Conservation (phyloP, 805 yeast genomes). For the Torulaspora indica region DNA sequence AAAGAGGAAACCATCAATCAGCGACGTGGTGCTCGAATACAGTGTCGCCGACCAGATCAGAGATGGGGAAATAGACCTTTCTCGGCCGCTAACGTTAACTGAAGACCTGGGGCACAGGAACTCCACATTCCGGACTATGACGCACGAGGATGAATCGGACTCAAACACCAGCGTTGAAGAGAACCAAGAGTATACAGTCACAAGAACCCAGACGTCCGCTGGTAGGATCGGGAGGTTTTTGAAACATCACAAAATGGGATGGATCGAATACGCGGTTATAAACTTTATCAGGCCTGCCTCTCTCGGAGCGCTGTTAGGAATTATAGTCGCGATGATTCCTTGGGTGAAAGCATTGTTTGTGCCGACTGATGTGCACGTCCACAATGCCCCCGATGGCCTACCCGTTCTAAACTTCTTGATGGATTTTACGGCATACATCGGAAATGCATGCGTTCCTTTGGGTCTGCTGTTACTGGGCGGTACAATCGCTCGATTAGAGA, state of each 20-base stretch:
- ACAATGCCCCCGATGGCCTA: slow-evolving; percentile 73
- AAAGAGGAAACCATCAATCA: slow-evolving; percentile 30
- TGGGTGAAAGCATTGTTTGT: slow-evolving; percentile 74
- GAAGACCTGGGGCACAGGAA: slow-evolving; percentile 30
- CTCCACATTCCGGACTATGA: slow-evolving; percentile 10
- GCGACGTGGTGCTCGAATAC: slow-evolving; percentile 43
- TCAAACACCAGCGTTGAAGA: neutral
- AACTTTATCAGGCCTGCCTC: slow-evolving; percentile 71
- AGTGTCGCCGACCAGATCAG: slow-evolving; percentile 31
- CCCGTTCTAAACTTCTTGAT: slow-evolving; percentile 84
- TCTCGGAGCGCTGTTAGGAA: slow-evolving; percentile 57
- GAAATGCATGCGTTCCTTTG: slow-evolving; percentile 83
- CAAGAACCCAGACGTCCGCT: neutral
- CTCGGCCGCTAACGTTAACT: slow-evolving; percentile 30
- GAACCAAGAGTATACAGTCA: neutral
- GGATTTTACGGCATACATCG: slow-evolving; percentile 75
- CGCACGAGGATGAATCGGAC: slow-evolving; percentile 4
- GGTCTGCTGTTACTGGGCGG: slow-evolving; percentile 83
- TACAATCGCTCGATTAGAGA: slow-evolving; percentile 69
- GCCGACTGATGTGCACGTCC: slow-evolving; percentile 45
- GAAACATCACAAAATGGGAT: slow-evolving; percentile 30
- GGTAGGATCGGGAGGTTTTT: slow-evolving; percentile 22
- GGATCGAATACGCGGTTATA: slow-evolving; percentile 37
- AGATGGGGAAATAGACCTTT: slow-evolving; percentile 33
- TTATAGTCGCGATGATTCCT: slow-evolving; percentile 77